phyloP scores from a whole-genome alignment of 495 filamentous ascomycete species.

The Cryomyces minteri region DNA sequence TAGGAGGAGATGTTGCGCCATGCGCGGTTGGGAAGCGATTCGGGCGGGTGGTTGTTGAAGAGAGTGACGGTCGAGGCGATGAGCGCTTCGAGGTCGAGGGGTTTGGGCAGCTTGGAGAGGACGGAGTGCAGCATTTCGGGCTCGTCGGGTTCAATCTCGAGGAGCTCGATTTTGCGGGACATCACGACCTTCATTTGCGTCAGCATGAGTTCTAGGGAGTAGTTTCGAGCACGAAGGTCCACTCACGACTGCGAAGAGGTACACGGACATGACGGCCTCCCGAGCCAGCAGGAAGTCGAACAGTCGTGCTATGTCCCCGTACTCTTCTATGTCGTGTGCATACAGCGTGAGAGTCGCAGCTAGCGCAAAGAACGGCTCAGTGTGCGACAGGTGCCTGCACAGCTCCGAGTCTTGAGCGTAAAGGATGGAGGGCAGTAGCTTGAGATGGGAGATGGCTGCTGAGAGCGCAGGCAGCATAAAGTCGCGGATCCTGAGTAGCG shows the following conservation, averaged over 20 bases:
- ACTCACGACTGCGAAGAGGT: conserved; percentile 55
- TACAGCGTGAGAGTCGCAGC: conserved; percentile 85
- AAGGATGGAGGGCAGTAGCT: conserved; percentile 68
- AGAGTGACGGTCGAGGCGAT: conserved; percentile 44
- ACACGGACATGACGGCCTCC: conserved; percentile 71
- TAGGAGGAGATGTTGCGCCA: conserved; percentile 54
- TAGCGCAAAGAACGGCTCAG: conserved; percentile 81
- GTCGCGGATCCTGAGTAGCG: conserved; percentile 77
- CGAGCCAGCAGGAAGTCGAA: conserved; percentile 81
- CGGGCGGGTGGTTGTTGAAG: conserved; percentile 51
- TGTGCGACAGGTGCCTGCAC: conserved; percentile 50
- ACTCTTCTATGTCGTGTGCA: conserved; percentile 85
- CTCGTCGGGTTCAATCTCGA: conserved; percentile 67
- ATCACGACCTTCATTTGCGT: conserved; percentile 42
- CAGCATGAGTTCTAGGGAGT: not conserved
- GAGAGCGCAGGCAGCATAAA: conserved; percentile 91
- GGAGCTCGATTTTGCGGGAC: conserved; percentile 56
- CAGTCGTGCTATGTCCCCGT: conserved; percentile 66
- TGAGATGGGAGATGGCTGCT: conserved; percentile 63
- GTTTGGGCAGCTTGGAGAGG: conserved; percentile 69
- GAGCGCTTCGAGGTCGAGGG: conserved; percentile 66
- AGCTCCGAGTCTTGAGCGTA: conserved; percentile 45
- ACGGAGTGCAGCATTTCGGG: conserved; percentile 86
- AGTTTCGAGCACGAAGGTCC: not conserved
- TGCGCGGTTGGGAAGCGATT: conserved; percentile 36